These are phyloP conservation scores for Dactylonectria macrodidyma DNA, from an alignment of 2,329 filamentous ascomycete genomes.

Conservation along the genomic window DNA sequence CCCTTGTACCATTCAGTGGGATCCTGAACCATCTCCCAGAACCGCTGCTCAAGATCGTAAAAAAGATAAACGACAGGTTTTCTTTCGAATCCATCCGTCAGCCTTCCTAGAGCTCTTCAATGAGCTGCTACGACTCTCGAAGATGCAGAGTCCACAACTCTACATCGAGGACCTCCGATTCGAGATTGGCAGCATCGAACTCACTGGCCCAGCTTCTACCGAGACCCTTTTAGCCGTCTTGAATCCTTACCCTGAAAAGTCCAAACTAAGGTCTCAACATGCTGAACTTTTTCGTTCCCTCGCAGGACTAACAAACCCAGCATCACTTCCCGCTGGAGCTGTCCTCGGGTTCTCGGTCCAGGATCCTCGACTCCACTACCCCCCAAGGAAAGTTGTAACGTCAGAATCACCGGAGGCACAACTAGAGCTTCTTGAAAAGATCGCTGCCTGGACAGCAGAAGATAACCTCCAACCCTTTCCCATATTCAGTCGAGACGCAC, in stretches of 20 bases:
- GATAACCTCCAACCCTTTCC: conserved; percentile 59
- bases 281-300: conserved; percentile 67
- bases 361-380: conserved; percentile 87
- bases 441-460: conserved; percentile 80
- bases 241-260: conserved; percentile 61
- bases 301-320: conserved; percentile 75
- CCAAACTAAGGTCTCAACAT: conserved; percentile 55
- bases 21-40: conserved; percentile 58
- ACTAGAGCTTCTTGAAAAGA: conserved; percentile 67
- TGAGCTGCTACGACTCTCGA: conserved; percentile 70
- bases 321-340: conserved; percentile 77
- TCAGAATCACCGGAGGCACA: conserved; percentile 56
- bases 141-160: conserved; percentile 73
- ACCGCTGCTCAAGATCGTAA: conserved; percentile 42
- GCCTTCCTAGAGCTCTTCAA: conserved; percentile 80
- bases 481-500: conserved; percentile 78
- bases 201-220: conserved; percentile 79
- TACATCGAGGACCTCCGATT: conserved; percentile 79
- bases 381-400: conserved; percentile 71
- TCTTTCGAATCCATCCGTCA: conserved; percentile 87
- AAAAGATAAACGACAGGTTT: conserved; percentile 62
- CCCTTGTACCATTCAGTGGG: conserved; percentile 84
- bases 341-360: conserved; percentile 80
- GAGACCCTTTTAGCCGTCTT: conserved; percentile 83
- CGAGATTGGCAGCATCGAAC: conserved; percentile 73